These are phyloP conservation scores for Leccinum uliginosum DNA, from an alignment of 768 basidiomycete species.

Conservation along the genomic window DNA sequence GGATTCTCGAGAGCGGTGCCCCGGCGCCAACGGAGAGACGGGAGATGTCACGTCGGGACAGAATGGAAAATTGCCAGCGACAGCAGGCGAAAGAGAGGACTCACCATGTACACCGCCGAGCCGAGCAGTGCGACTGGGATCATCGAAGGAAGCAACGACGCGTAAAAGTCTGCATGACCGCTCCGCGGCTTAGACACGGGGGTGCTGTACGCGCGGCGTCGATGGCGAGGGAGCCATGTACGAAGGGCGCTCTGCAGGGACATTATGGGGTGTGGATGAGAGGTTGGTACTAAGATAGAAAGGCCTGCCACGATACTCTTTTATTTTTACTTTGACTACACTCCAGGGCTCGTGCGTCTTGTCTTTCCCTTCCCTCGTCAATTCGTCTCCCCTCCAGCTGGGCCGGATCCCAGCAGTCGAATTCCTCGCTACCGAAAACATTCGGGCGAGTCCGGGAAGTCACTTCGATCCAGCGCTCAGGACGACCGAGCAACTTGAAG, in stretches of 20 bases:
- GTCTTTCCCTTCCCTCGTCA: background rate
- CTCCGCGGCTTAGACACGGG: slow-evolving; percentile 28
- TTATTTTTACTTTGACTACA: background rate
- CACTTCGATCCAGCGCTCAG: background rate
- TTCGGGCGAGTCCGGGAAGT: background rate
- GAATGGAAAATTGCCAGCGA: slow-evolving; percentile 1
- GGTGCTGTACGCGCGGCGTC: slow-evolving; percentile 9
- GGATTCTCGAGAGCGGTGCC: background rate
- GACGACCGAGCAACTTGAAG: background rate
- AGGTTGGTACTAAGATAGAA: slow-evolving; percentile 10
- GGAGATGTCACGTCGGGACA: background rate
- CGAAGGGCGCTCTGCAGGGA: background rate
- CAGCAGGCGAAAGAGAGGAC: slow-evolving; percentile 14
- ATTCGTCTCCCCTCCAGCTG: background rate
- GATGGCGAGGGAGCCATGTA: background rate
- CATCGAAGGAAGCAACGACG: slow-evolving; percentile 69
- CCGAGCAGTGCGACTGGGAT: slow-evolving; percentile 74
- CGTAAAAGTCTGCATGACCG: slow-evolving; percentile 64
- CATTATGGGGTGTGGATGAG: background rate
- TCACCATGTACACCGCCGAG: slow-evolving; percentile 73
- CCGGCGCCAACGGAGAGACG: slow-evolving; percentile 10
- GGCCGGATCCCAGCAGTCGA: slow-evolving; percentile 13
- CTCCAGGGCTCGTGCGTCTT: background rate
- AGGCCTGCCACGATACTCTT: background rate
- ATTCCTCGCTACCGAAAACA: background rate